Evolutionary conservation across 257 asterid genomes (phyloP).

Genomic region (Schizonepeta tenuifolia): DNA sequence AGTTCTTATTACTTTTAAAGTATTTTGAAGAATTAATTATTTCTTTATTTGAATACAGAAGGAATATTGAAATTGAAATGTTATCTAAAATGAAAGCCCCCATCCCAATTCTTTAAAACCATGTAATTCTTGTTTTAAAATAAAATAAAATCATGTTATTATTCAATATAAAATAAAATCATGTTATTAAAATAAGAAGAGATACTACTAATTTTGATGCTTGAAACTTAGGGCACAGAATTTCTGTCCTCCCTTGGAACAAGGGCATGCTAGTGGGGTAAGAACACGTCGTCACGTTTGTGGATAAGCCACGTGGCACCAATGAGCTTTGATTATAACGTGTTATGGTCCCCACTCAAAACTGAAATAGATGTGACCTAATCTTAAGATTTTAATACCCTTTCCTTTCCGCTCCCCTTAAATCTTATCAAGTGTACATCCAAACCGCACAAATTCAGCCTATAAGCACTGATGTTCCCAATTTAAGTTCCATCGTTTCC

Average conservation of each 20-base stretch:
- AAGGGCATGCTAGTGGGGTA: conserved; percentile 15
- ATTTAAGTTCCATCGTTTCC: too few relatives aligned
- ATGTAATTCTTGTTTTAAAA: too few relatives aligned
- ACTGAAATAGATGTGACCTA: conserved; percentile 1
- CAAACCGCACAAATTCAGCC: too few relatives aligned
- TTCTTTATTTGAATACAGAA: too few relatives aligned
- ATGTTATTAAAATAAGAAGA: not conserved
- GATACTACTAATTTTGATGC: not conserved
- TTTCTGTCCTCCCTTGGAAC: conserved; percentile 26
- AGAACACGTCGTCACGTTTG: conserved; percentile 30
- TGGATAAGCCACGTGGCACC: conserved; percentile 31
- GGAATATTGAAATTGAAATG: too few relatives aligned
- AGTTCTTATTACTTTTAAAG: too few relatives aligned
- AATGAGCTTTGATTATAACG: conserved; percentile 3
- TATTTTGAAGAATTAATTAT: too few relatives aligned
- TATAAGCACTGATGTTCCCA: too few relatives aligned
- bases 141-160: not conserved
- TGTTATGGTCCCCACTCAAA: conserved; percentile 12
- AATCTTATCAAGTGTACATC: too few relatives aligned
- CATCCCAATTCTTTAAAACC: too few relatives aligned
- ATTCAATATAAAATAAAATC: not conserved
- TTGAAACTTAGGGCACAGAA: conserved; percentile 25
- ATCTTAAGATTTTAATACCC: not conserved
- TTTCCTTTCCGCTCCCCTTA: too few relatives aligned
- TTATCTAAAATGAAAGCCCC: too few relatives aligned